Evolutionary conservation across 2,329 filamentous ascomycete genomes (phyloP).

Genomic region (Neonectria magnoliae): DNA sequence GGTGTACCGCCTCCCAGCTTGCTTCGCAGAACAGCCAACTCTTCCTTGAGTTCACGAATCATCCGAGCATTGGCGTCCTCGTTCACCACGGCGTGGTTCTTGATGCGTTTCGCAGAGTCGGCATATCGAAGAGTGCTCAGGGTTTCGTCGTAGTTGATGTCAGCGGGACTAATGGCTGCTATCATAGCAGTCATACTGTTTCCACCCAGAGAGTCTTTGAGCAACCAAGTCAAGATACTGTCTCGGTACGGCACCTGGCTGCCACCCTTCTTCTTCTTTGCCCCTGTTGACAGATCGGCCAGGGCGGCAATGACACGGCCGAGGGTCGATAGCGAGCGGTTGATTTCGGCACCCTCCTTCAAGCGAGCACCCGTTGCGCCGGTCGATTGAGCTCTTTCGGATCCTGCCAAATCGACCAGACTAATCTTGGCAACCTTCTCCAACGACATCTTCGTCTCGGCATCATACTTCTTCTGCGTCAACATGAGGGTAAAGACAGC

Average conservation of each 20-base stretch:
- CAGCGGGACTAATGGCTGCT: conserved; percentile 95
- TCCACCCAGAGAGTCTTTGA: conserved; percentile 96
- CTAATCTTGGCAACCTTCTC: conserved; percentile 99
- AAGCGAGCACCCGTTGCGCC: conserved; percentile 93
- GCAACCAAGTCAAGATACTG: conserved; percentile 92
- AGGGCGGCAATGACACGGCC: conserved; percentile 97
- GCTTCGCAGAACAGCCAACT: conserved; percentile 83
- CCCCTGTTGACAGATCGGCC: conserved; percentile 87
- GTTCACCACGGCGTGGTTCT: conserved; percentile 99
- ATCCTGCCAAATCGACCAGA: conserved; percentile 96
- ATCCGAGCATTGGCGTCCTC: conserved; percentile 98
- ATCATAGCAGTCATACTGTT: conserved; percentile 99
- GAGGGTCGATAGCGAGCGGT: conserved; percentile 92
- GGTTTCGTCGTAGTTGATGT: conserved; percentile 99
- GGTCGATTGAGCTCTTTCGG: conserved; percentile 95
- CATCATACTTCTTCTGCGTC: conserved; percentile 91
- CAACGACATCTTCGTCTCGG: conserved; percentile 94
- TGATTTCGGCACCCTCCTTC: conserved; percentile 99
- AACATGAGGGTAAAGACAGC: conserved; percentile 97
- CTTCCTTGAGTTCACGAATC: conserved; percentile 98
- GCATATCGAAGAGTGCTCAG: conserved; percentile 95
- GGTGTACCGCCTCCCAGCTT: conserved; percentile 75
- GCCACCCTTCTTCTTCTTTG: conserved; percentile 77
- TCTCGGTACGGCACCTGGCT: conserved; percentile 94
- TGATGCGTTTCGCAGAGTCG: conserved; percentile 97